A percentile compares a stretch with the other conserved stretches of the same genome.
Conservation (phyloP, 148 eudicot genomes). For the Fagopyrum homotropicum region DNA sequence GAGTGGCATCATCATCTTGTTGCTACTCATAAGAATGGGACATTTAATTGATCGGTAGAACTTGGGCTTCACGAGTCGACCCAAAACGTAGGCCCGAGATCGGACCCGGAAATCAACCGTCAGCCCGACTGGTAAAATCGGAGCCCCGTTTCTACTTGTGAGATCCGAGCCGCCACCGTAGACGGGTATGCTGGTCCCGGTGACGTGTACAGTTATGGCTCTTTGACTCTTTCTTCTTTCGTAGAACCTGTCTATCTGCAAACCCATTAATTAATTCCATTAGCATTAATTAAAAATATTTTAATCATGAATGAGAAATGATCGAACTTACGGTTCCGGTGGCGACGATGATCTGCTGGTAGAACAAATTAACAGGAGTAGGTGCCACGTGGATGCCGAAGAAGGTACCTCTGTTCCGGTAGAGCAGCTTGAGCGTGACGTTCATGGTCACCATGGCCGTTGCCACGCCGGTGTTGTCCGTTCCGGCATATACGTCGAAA, state of each 20-base stretch:
- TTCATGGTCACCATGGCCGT: slow-evolving; percentile 73
- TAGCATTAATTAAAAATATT: background rate
- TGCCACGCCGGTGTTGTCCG: slow-evolving; percentile 66
- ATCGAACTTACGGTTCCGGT: slow-evolving; percentile 48
- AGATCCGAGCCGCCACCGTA: slow-evolving; percentile 69
- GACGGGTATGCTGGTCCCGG: slow-evolving; percentile 50
- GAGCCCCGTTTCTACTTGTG: slow-evolving; percentile 30
- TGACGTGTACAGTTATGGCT: slow-evolving; percentile 31
- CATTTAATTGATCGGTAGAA: slow-evolving; percentile 53
- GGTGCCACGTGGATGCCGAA: slow-evolving; percentile 82
- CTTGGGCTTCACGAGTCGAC: slow-evolving; percentile 67
- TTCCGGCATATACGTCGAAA: slow-evolving; percentile 65
- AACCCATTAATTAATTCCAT: background rate
- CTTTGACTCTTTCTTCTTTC: slow-evolving; percentile 52
- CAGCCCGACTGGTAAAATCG: slow-evolving; percentile 41
- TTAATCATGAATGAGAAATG: background rate
- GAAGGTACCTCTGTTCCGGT: slow-evolving; percentile 69
- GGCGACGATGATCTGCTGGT: slow-evolving; percentile 41
- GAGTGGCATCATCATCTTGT: slow-evolving; percentile 36
- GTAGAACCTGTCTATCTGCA: slow-evolving; percentile 70
- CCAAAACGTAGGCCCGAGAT: slow-evolving; percentile 73
- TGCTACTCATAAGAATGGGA: slow-evolving; percentile 35
- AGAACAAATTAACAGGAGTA: slow-evolving; percentile 53
- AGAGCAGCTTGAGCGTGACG: slow-evolving; percentile 55
- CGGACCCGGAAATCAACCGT: slow-evolving; percentile 42